Percentiles rank a stretch among this genome's conserved stretches.
Conservation (phyloP, 345 rosid species). For the Sisymbrium altissimum region DNA sequence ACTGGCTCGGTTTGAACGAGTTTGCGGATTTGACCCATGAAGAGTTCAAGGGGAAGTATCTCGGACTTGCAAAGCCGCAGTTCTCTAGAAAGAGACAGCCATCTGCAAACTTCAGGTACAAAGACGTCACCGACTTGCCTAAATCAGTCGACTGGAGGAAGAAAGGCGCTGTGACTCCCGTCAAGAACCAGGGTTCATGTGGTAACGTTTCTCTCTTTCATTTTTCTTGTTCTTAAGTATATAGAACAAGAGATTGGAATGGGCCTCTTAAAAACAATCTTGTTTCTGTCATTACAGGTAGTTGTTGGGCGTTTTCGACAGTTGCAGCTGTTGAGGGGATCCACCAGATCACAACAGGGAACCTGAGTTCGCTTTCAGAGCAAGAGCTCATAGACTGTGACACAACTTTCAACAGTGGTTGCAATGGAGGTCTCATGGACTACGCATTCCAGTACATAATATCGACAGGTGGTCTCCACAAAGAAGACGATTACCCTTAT, state of each 20-base stretch:
- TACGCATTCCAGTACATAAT: slow-evolving; percentile 71
- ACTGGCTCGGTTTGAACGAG: slow-evolving; percentile 78
- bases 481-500: slow-evolving; percentile 80
- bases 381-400: slow-evolving; percentile 93
- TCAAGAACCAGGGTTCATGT: slow-evolving; percentile 85
- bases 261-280: not conserved
- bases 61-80: slow-evolving; percentile 43
- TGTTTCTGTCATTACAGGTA: slow-evolving; percentile 43
- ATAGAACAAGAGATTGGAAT: slow-evolving; percentile 17
- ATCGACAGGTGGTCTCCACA: slow-evolving; percentile 67
- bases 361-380: slow-evolving; percentile 63
- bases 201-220: slow-evolving; percentile 38
- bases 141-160: slow-evolving; percentile 80
- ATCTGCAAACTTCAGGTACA: slow-evolving; percentile 39
- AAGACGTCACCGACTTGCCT: slow-evolving; percentile 46
- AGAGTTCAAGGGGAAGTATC: slow-evolving; percentile 66
- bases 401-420: slow-evolving; percentile 55
- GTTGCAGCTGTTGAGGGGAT: slow-evolving; percentile 87
- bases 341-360: slow-evolving; percentile 74
- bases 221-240: not conserved
- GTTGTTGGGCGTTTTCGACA: slow-evolving; percentile 96
- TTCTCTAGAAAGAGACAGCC: slow-evolving; percentile 31
- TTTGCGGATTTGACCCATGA: slow-evolving; percentile 75
- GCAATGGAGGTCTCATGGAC: slow-evolving; percentile 94
- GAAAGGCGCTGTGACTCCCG: slow-evolving; percentile 70